These are phyloP conservation scores for Periconia sp. DNA, from an alignment of 2,329 filamentous ascomycete species.

Conservation along the genomic window DNA sequence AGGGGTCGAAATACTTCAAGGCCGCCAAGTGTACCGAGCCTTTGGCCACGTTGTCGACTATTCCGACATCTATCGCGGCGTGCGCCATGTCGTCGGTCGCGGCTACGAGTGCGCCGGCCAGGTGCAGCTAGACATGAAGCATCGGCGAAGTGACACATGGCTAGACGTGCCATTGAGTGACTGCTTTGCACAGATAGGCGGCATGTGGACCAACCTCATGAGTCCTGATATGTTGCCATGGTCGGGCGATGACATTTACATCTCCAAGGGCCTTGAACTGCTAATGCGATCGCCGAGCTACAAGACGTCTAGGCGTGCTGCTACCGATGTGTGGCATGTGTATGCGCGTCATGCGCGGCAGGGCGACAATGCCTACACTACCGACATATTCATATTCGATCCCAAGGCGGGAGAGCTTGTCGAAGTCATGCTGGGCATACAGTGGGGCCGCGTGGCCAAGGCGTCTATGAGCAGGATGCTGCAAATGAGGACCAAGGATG, in stretches of 20 bases:
- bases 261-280: slow-evolving; percentile 38
- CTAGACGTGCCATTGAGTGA: slow-evolving; percentile 34
- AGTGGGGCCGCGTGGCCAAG: slow-evolving; percentile 31
- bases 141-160: slow-evolving; percentile 27
- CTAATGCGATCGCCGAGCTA: slow-evolving; percentile 32
- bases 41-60: slow-evolving; percentile 48
- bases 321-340: slow-evolving; percentile 33
- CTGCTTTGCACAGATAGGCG: slow-evolving; percentile 42
- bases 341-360: slow-evolving; percentile 28
- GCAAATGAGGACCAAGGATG: not conserved
- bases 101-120: slow-evolving; percentile 15
- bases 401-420: slow-evolving; percentile 24
- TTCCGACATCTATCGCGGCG: slow-evolving; percentile 35
- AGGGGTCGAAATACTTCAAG: slow-evolving; percentile 42
- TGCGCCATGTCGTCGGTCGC: slow-evolving; percentile 24
- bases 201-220: slow-evolving; percentile 39
- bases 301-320: not conserved
- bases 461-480: slow-evolving; percentile 19
- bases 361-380: slow-evolving; percentile 25
- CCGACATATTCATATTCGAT: slow-evolving; percentile 45
- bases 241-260: slow-evolving; percentile 31
- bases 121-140: slow-evolving; percentile 20
- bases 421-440: slow-evolving; percentile 41
- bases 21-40: slow-evolving; percentile 47
- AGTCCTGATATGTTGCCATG: slow-evolving; percentile 13